Percentiles rank a stretch among this genome's conserved stretches.
Conservation (phyloP, 1,284 basidiomycete species). For the Golubevia pallescens region DNA sequence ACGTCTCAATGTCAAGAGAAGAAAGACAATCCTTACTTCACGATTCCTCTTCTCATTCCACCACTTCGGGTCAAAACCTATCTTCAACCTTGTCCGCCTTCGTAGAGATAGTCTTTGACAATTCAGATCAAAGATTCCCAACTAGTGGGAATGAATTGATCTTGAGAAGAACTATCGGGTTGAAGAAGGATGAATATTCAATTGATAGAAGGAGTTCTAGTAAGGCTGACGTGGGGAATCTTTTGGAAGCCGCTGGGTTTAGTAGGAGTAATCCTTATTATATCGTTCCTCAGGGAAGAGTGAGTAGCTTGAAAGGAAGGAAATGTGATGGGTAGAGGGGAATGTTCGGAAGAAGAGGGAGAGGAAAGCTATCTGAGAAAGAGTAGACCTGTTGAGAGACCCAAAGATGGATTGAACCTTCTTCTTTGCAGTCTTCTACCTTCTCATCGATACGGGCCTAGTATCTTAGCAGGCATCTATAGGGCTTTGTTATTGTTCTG, state of each 20-base stretch:
- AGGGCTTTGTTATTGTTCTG: neutral
- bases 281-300: constrained; percentile 81
- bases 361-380: too few relatives aligned
- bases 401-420: too few relatives aligned
- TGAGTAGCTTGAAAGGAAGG: neutral
- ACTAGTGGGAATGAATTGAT: constrained; percentile 51
- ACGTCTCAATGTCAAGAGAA: constrained; percentile 62
- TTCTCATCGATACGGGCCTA: too few relatives aligned
- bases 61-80: constrained; percentile 1
- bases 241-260: constrained; percentile 77
- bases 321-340: neutral
- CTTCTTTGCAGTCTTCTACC: too few relatives aligned
- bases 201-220: constrained; percentile 92
- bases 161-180: constrained; percentile 77
- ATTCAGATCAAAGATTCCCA: constrained; percentile 42
- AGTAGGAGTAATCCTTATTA: constrained; percentile 98
- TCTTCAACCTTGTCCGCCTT: constrained; percentile 60
- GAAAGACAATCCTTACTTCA: constrained; percentile 64
- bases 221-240: constrained; percentile 77
- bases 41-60: constrained; percentile 54
- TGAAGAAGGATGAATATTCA: constrained; percentile 98
- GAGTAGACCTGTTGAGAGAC: too few relatives aligned
- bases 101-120: constrained; percentile 65
- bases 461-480: too few relatives aligned
- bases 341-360: too few relatives aligned